phyloP scores from a whole-genome alignment of 805 yeast species.

The Pichia manshurica region DNA sequence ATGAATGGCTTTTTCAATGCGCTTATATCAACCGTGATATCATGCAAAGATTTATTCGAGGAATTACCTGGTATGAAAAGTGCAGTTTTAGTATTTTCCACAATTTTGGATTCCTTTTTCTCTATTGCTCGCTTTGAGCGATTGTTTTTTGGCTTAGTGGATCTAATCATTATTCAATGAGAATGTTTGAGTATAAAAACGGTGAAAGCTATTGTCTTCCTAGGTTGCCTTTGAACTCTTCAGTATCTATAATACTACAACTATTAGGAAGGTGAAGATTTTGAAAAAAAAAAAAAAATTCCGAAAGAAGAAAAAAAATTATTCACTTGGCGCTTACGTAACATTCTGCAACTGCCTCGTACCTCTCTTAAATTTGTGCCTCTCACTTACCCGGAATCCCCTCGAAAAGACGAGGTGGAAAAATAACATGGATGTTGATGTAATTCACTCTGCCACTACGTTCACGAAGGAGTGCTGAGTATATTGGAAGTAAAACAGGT shows the following conservation, averaged over 20 bases:
- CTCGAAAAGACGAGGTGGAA: neutral
- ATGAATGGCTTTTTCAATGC: constrained; percentile 87
- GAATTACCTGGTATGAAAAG: constrained; percentile 88
- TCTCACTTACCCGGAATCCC: neutral
- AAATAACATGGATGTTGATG: too few species aligned
- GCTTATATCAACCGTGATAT: constrained; percentile 81
- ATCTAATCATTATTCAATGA: constrained; percentile 33
- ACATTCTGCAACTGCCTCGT: too few species aligned
- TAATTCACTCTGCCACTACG: too few species aligned
- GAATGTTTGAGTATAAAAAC: too few species aligned
- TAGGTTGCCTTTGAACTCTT: too few species aligned
- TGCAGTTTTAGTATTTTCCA: constrained; percentile 86
- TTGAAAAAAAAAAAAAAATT: too few species aligned
- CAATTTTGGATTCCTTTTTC: constrained; percentile 78
- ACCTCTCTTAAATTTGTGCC: too few species aligned
- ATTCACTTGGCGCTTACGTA: neutral
- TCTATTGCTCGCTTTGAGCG: constrained; percentile 93
- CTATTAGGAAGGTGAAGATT: neutral
- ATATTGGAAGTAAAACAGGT: too few species aligned
- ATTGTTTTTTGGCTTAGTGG: constrained; percentile 84
- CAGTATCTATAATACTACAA: too few species aligned
- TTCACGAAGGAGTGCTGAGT: too few species aligned
- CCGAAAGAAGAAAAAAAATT: neutral
- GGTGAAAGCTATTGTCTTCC: too few species aligned
- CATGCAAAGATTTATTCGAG: constrained; percentile 73